A percentile compares a stretch with the other conserved stretches of the same genome.
These are phyloP conservation scores for Talaromyces albobiverticillius DNA, from an alignment of 2,329 filamentous ascomycete species.

Conservation along the genomic window DNA sequence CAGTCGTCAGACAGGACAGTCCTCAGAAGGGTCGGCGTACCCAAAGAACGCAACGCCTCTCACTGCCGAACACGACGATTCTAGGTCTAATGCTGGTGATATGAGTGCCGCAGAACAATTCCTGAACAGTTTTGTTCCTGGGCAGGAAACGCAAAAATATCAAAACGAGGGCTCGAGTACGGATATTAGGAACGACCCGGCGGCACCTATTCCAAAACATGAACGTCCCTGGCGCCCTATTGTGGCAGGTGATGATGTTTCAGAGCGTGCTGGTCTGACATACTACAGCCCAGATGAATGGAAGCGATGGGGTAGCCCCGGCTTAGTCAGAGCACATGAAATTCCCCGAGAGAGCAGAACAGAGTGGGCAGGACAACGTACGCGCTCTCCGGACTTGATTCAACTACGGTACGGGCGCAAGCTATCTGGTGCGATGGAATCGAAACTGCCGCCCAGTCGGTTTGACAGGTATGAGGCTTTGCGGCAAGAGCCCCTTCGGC, in stretches of 20 bases:
- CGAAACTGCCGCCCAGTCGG: conserved; percentile 24
- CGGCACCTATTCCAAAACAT: conserved; percentile 8
- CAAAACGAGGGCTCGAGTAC: conserved; percentile 14
- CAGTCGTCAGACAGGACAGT: conserved; percentile 3
- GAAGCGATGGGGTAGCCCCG: conserved; percentile 8
- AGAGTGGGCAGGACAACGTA: background rate
- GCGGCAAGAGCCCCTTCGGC: conserved; percentile 23
- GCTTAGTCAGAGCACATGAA: conserved; percentile 2
- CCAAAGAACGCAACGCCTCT: conserved; percentile 3
- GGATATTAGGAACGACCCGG: conserved; percentile 1
- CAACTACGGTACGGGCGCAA: conserved; percentile 20
- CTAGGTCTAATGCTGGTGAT: conserved; percentile 23
- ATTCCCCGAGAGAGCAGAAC: conserved; percentile 6
- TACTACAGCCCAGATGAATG: conserved; percentile 10
- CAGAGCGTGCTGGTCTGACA: background rate
- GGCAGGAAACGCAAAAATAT: conserved; percentile 13
- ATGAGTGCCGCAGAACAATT: conserved; percentile 38
- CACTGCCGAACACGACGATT: background rate
- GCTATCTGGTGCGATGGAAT: conserved; percentile 16
- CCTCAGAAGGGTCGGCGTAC: background rate
- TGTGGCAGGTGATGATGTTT: background rate
- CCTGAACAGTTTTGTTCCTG: conserved; percentile 32
- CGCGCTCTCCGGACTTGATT: conserved; percentile 18
- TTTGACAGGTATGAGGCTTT: conserved; percentile 27
- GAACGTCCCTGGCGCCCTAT: conserved; percentile 2